phyloP scores from a whole-genome alignment of 805 yeast species.

The Danielia oregonensis region DNA sequence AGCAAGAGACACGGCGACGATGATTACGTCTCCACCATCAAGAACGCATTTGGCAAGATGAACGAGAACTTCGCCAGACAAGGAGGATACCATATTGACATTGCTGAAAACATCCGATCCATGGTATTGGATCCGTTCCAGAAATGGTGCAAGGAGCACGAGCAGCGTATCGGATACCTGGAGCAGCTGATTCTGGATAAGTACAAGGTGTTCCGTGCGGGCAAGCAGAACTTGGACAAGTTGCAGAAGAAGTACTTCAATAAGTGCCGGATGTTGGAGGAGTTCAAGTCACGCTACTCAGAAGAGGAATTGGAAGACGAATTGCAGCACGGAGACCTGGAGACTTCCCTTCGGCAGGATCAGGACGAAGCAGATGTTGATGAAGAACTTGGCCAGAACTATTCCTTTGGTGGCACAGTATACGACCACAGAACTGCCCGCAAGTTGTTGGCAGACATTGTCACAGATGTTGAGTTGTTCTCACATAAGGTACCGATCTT shows the following conservation, averaged over 20 bases:
- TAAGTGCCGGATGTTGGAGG: slow-evolving; percentile 72
- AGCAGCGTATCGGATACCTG: slow-evolving; percentile 59
- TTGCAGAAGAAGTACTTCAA: slow-evolving; percentile 70
- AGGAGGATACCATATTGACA: slow-evolving; percentile 54
- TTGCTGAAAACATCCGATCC: slow-evolving; percentile 57
- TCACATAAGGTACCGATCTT: slow-evolving; percentile 63
- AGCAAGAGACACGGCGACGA: slow-evolving; percentile 42
- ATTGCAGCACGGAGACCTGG: not conserved
- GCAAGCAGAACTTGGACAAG: slow-evolving; percentile 46
- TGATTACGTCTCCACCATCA: slow-evolving; percentile 61
- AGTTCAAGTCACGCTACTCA: slow-evolving; percentile 46
- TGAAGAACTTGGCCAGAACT: slow-evolving; percentile 18
- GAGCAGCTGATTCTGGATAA: slow-evolving; percentile 50
- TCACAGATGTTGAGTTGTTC: slow-evolving; percentile 44
- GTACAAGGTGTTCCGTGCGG: slow-evolving; percentile 49
- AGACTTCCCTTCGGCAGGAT: too few relatives aligned
- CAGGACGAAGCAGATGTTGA: slow-evolving; percentile 13
- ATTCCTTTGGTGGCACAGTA: slow-evolving; percentile 30
- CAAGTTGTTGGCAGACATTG: slow-evolving; percentile 32
- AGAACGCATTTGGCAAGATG: slow-evolving; percentile 58
- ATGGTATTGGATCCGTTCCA: slow-evolving; percentile 68
- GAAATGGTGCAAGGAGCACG: slow-evolving; percentile 73
- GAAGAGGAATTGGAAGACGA: slow-evolving; percentile 39
- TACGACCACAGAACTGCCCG: slow-evolving; percentile 29
- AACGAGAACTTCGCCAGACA: slow-evolving; percentile 52